These are phyloP conservation scores for Cylindrodendrum hubeiense DNA, from an alignment of 2,329 filamentous ascomycete species.

Conservation along the genomic window DNA sequence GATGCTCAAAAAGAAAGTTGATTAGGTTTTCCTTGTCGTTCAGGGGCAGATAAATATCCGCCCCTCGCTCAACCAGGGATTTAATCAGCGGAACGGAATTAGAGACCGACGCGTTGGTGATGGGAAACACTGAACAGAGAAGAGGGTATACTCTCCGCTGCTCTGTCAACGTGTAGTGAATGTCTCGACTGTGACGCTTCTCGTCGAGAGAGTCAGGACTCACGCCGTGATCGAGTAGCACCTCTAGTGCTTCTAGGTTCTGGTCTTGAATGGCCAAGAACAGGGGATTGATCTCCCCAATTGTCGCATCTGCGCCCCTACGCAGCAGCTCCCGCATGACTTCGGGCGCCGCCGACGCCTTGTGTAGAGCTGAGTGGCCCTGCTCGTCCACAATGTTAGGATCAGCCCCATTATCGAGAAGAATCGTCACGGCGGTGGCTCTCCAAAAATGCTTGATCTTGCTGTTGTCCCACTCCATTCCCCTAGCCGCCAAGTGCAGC, in stretches of 20 bases:
- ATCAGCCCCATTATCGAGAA: slow-evolving; percentile 36
- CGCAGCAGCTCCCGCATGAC: slow-evolving; percentile 22
- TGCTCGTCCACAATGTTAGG: slow-evolving; percentile 20
- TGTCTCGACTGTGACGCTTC: background rate
- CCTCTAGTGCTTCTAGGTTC: slow-evolving; percentile 21
- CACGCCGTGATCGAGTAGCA: slow-evolving; percentile 30
- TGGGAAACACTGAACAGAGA: slow-evolving; percentile 14
- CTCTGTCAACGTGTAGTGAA: background rate
- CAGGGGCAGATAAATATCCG: slow-evolving; percentile 32
- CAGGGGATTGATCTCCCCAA: slow-evolving; percentile 20
- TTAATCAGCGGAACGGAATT: slow-evolving; percentile 16
- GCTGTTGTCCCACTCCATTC: background rate
- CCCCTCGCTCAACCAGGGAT: slow-evolving; percentile 23
- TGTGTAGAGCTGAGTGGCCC: slow-evolving; percentile 20
- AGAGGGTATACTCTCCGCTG: slow-evolving; percentile 24
- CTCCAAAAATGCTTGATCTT: slow-evolving; percentile 15
- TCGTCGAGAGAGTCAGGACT: slow-evolving; percentile 22
- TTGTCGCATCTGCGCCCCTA: slow-evolving; percentile 17
- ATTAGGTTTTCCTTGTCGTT: slow-evolving; percentile 34
- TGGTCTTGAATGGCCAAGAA: slow-evolving; percentile 26
- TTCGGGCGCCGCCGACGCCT: slow-evolving; percentile 16
- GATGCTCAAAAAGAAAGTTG: slow-evolving; percentile 31
- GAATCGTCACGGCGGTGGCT: slow-evolving; percentile 14
- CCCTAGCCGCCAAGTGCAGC: slow-evolving; percentile 29
- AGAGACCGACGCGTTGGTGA: background rate